Base-by-base conservation (phyloP, 805 yeast genomes). In the Blastobotrys attinorum region DNA sequence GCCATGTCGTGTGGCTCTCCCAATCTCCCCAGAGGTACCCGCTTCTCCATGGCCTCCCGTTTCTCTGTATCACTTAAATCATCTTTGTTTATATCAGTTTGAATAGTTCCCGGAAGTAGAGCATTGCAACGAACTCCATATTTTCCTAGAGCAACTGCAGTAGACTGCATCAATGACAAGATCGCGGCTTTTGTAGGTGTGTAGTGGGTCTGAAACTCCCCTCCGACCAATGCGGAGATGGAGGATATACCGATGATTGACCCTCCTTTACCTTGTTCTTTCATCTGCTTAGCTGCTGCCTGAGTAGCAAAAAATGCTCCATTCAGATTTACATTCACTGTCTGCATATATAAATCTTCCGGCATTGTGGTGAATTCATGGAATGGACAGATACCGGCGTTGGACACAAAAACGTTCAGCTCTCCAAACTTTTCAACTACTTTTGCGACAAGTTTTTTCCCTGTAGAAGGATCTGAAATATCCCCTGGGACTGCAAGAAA, bases 1-100 rank as follows among this genome's bases (percentile, higher is more conserved):
- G 79, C 81, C 58, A 83, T 81, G 62, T 84, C 94, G 59, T 78
- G 73, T 47, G 90, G 89, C 56, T 79, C 83, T 37, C 92, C 88
- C 80, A 83, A 76, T 69, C 92, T 76, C 58, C 77, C 76, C 77
- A 79, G 72, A 56, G 92, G 92, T 44, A 79, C 69, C 63, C 76
- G 75, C 17, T 74, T 63, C 55, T 79, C 79, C 88, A 49, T 49
- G 4, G 40, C 22, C 13, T 25, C 34, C 22, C 56, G 46, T 22
- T 55, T 64, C 77, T 79, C 75, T 79, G 64, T 40, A 36, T 48
- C 65, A 8, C 55, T 55, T 53, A 72, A 52, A 47, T 70, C 42
- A 43, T 66, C 70, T 7, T 67, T 70, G 46, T 70, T 71, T 47
- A 71, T 52, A 35, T 88, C 88, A 11, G 89, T 82, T 52, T 78